phyloP scores from a whole-genome alignment of 2,329 filamentous ascomycete genomes.

The Penicillium sp. region DNA sequence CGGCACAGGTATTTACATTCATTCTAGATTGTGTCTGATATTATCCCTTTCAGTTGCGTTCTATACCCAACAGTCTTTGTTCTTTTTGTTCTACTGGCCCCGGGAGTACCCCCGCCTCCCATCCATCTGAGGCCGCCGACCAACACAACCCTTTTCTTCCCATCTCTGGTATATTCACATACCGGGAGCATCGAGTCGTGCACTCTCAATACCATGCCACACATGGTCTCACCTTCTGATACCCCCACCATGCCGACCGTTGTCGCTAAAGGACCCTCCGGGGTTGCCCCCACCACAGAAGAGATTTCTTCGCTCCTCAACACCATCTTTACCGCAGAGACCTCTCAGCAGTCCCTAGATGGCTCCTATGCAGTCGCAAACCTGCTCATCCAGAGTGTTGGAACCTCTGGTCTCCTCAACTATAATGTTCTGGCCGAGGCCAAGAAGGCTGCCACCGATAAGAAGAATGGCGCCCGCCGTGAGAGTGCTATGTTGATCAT shows the following conservation, averaged over 20 bases:
- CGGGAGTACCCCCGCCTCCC: constrained; percentile 15
- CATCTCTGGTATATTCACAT: constrained; percentile 24
- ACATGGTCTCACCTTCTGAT: constrained; percentile 50
- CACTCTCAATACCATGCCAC: constrained; percentile 52
- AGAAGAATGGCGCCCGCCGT: constrained; percentile 84
- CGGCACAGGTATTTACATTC: constrained; percentile 9
- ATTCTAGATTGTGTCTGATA: background rate
- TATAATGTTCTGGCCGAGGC: constrained; percentile 69
- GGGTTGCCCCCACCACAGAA: constrained; percentile 65
- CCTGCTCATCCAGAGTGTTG: constrained; percentile 68
- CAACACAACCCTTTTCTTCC: constrained; percentile 10
- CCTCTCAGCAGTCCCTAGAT: constrained; percentile 72
- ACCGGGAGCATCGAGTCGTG: constrained; percentile 16
- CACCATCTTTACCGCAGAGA: constrained; percentile 71
- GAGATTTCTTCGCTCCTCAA: constrained; percentile 70
- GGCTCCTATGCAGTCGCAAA: constrained; percentile 70
- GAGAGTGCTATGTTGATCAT: constrained; percentile 95
- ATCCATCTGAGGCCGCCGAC: constrained; percentile 12
- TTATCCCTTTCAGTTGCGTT: background rate
- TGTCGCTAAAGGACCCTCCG: constrained; percentile 54
- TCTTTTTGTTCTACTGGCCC: constrained; percentile 17
- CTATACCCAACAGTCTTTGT: constrained; percentile 6
- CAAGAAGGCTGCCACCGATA: constrained; percentile 83
- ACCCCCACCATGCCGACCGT: constrained; percentile 52
- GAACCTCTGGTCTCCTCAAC: constrained; percentile 65